Conservation (phyloP, 352 stramenopile species). For the Phytophthora kernoviae region DNA sequence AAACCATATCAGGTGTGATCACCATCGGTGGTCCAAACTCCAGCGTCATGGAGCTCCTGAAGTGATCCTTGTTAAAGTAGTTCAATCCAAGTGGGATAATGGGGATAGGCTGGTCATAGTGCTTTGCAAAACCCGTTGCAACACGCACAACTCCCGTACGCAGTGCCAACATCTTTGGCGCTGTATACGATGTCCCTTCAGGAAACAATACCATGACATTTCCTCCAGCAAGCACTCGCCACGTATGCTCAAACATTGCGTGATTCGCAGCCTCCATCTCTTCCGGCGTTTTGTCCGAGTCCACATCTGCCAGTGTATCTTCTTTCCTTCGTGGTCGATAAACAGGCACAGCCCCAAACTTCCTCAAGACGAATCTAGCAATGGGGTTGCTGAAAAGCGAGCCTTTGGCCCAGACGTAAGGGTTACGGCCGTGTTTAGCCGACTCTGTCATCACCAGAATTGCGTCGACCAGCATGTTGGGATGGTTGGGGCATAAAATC, state of each 20-base stretch:
- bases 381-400: constrained; percentile 72
- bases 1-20: constrained; percentile 52
- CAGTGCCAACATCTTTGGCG: constrained; percentile 77
- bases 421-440: constrained; percentile 50
- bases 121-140: constrained; percentile 69
- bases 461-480: constrained; percentile 83
- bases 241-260: constrained; percentile 82
- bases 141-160: constrained; percentile 77
- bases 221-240: constrained; percentile 53
- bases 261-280: constrained; percentile 64
- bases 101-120: constrained; percentile 71
- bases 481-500: constrained; percentile 82
- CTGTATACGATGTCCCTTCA: constrained; percentile 82
- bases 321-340: constrained; percentile 58
- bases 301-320: constrained; percentile 55
- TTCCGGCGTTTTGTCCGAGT: constrained; percentile 66
- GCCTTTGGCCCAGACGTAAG: constrained; percentile 81
- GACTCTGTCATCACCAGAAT: constrained; percentile 81
- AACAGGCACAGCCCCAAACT: constrained; percentile 68
- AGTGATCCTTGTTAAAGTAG: constrained; percentile 88
- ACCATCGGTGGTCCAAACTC: constrained; percentile 71
- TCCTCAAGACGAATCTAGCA: constrained; percentile 42
- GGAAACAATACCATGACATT: constrained; percentile 84
- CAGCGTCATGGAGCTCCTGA: constrained; percentile 71
- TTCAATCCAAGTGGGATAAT: constrained; percentile 76